A percentile compares a stretch with the other conserved stretches of the same genome.
These are phyloP conservation scores for Chlorella vulgaris DNA, from an alignment of 139 green algal genomes.

Conservation along the genomic window DNA sequence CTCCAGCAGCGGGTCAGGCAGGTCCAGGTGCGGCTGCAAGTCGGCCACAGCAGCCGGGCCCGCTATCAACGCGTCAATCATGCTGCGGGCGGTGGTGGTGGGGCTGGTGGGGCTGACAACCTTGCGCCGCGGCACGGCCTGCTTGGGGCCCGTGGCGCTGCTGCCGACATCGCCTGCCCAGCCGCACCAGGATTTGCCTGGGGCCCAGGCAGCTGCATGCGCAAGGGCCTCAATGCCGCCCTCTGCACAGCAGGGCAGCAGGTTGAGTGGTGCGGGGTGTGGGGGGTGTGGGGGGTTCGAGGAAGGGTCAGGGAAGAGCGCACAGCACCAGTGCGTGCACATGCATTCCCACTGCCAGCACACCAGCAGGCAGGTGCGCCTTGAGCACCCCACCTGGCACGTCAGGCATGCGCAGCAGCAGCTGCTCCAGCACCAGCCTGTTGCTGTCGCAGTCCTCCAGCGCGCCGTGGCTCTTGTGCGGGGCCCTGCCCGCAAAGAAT, in stretches of 20 bases:
- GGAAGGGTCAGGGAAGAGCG: too few species aligned
- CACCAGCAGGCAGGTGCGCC: not conserved
- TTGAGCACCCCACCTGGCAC: constrained; percentile 7
- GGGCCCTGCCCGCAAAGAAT: not conserved
- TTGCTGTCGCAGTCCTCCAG: constrained; percentile 26
- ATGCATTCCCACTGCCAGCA: not conserved
- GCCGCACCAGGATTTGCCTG: not conserved
- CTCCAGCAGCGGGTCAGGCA: not conserved
- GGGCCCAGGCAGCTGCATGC: not conserved
- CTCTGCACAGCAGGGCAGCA: not conserved
- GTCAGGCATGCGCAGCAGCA: constrained; percentile 1
- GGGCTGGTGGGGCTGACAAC: not conserved
- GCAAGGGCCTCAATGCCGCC: not conserved
- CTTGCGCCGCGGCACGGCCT: not conserved
- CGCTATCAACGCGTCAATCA: not conserved
- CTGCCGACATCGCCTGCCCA: not conserved
- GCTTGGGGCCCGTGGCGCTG: not conserved
- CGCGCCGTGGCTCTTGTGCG: constrained; percentile 22
- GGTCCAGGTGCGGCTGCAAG: not conserved
- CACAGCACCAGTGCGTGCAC: too few species aligned
- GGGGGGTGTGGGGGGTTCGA: too few species aligned
- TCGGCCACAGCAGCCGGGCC: not conserved
- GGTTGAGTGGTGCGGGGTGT: not conserved
- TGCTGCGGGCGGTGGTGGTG: not conserved
- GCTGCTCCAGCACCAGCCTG: constrained; percentile 3